Evolutionary conservation across 345 rosid genomes (phyloP), one percentile per base, ranked within the genome.

Genomic region (Crucihimalaya himalaica): DNA sequence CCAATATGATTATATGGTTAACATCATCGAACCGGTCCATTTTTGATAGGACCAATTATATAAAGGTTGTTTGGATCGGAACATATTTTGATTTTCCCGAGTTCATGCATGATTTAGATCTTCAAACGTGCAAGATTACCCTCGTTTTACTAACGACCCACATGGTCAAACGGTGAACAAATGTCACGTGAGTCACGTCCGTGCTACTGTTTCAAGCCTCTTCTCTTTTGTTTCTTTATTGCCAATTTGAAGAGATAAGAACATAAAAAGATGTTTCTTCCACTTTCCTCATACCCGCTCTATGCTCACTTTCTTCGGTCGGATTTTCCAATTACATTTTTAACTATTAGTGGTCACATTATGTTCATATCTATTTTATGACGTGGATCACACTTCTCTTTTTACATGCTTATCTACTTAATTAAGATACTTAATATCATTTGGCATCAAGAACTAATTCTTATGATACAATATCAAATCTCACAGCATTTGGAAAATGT

Each of bases 361-460:
- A 57, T 65, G 28, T 12, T 32, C 55, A 61, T 62, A 34, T 52
- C 15, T 18, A 29, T 27, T 45, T 37, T 34, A 70, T 76, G 75
- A 76, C 75, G 75, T 76, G 80, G 80, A 76, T 63, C 66, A 46
- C 80, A 70, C 80, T 70, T 54, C 35, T 19, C 45, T 45, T 53
- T 75, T 61, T 69, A 63, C 65, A 75, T 32, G 52, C 15, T 9
- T 76, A 69, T 68, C 52, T 34, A 43, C 54, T 45, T 35, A 5
- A 23, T 23, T 60, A 23, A 13, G 10, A 59, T 31, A 37, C 27
- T 8, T 37, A 6, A 19, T 59, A 29, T 10, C 31, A 10, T 29
- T 16, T 6, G 6, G 43, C 25, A 19, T 66, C 27, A 28, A 51
- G 15, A 28, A 12, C 15, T 37, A 27, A 28, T 19, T 52, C 8